Base-by-base conservation (phyloP, 2,329 filamentous ascomycete species). In the Sporothrix brasiliensis region DNA sequence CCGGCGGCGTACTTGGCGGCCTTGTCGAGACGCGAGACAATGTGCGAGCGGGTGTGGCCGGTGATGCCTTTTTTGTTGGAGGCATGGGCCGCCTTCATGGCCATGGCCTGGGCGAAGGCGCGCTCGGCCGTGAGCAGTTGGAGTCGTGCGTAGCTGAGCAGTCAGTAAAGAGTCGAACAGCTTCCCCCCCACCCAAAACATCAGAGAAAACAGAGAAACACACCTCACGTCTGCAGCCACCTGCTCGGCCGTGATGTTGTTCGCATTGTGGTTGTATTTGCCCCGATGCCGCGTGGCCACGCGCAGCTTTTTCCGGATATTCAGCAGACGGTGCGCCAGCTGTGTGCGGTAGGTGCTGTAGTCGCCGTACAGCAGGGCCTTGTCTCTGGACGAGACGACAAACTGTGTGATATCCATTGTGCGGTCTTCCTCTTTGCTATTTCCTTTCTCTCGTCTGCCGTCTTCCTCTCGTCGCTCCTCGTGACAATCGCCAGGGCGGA, bases 41-140 rank as follows among this genome's bases (percentile, higher is more conserved):
- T 95, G 79, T 99, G 94, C 68, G 91, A 91, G 77, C 93, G 89
- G 21, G 92, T 91, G 68, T 91, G 88, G 72, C 93, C 91, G 39
- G 89, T 87, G 73, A 97, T 91, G 67, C 89, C 90, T 79, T 92
- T 92, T 72, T 90, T 89, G 75, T 95, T 92, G 75, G 91, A 87
- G 52, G 92, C 88, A 78, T 96, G 92, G 24, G 88, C 84, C 4
- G 92, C 87, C 81, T 97, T 97, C 86, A 97, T 93, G 78, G 91
- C 89, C 93, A 98, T 96, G 71, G 94, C 94, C 79, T 97, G 91
- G 50, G 95, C 94, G 92, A 93, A 98, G 67, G 94, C 92, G 74
- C 95, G 88, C 82, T 99, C 95, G 72, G 94, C 89, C 52, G 89
- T 92, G 77, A 97, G 88, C 70, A 99, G 85, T 44, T 94, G 84